phyloP scores from a whole-genome alignment of 2,329 filamentous ascomycete species.

The Colletotrichum sansevieriae region DNA sequence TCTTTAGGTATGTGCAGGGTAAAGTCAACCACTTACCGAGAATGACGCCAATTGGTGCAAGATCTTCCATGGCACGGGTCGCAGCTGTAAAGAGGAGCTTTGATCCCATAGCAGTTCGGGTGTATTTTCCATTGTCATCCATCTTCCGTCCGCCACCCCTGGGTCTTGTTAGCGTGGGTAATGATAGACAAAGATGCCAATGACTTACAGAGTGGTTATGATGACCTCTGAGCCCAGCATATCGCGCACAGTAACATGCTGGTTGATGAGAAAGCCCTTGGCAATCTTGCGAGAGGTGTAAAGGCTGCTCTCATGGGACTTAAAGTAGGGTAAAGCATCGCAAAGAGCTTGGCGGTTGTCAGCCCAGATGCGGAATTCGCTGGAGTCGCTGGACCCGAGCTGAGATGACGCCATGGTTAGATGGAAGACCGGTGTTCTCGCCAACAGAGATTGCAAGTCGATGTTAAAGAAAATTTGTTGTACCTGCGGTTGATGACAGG shows the following conservation, averaged over 20 bases:
- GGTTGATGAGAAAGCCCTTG: constrained; percentile 71
- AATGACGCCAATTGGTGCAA: constrained; percentile 67
- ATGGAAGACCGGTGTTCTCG: no score
- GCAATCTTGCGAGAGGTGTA: constrained; percentile 65
- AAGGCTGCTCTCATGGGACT: constrained; percentile 69
- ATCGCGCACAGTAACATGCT: constrained; percentile 65
- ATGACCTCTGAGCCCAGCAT: constrained; percentile 72
- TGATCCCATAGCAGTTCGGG: constrained; percentile 60
- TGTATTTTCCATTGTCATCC: constrained; percentile 57
- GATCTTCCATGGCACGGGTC: constrained; percentile 58
- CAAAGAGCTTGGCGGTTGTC: constrained; percentile 70
- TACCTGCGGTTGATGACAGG: no score
- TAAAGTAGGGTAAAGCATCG: constrained; percentile 74
- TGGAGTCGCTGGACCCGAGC: no score
- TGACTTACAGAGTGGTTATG: constrained; percentile 71
- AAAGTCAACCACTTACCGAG: constrained; percentile 57
- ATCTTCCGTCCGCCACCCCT: constrained; percentile 68
- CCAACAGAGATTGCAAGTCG: no score
- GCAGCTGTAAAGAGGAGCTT: constrained; percentile 52
- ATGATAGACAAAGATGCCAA: neutral
- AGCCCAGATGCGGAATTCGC: constrained; percentile 60
- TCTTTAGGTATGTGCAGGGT: no score
- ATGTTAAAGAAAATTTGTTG: no score
- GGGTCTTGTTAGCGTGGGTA: constrained; percentile 39
- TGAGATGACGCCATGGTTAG: neutral